These are phyloP conservation scores for Russula vinacea DNA, from an alignment of 768 basidiomycete genomes.

Conservation along the genomic window DNA sequence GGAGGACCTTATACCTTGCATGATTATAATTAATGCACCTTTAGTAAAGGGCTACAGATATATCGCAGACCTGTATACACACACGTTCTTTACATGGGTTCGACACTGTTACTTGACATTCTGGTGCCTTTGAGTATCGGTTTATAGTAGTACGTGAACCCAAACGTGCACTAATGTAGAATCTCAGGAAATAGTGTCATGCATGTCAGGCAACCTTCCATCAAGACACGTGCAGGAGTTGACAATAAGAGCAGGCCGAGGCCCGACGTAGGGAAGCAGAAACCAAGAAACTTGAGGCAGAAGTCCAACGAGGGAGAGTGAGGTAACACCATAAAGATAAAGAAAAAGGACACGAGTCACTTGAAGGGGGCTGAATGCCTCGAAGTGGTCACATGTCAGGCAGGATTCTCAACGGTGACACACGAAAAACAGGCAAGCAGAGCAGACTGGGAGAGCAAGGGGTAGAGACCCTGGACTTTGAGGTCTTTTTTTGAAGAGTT, in stretches of 20 bases:
- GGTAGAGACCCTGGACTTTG: constrained; percentile 26
- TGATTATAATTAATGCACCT: background rate
- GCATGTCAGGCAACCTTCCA: constrained; percentile 30
- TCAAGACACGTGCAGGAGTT: constrained; percentile 14
- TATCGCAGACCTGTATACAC: background rate
- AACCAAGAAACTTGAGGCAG: constrained; percentile 37
- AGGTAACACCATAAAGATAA: constrained; percentile 31
- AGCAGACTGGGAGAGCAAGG: background rate
- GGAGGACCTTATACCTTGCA: background rate
- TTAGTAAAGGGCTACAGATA: background rate
- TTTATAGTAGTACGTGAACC: background rate
- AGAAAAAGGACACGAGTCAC: constrained; percentile 29
- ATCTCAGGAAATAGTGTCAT: background rate
- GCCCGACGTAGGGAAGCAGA: constrained; percentile 29
- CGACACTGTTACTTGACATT: background rate
- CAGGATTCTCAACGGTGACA: constrained; percentile 30
- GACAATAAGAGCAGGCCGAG: too few species aligned
- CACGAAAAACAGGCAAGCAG: constrained; percentile 21
- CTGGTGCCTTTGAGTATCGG: background rate
- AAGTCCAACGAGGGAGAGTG: constrained; percentile 36
- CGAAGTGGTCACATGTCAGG: constrained; percentile 28
- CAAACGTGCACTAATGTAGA: background rate
- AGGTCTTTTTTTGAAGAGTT: too few species aligned
- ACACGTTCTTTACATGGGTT: background rate
- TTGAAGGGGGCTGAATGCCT: constrained; percentile 27